A percentile compares a stretch with the other conserved stretches of the same genome.
Conservation (phyloP, 306 rosid genomes). For the Prunus dulcis region DNA sequence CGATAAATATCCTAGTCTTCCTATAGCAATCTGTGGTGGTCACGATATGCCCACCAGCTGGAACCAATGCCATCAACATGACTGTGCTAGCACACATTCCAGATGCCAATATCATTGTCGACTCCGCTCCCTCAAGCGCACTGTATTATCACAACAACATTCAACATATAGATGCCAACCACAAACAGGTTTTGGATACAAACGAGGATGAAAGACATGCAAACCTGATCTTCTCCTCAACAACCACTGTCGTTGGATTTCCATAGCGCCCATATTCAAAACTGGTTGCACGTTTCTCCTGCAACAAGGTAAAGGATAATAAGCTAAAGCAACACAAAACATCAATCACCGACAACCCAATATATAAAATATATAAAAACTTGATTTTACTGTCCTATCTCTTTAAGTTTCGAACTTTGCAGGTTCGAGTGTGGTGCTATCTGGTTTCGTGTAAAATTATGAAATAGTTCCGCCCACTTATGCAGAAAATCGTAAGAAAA, state of each 20-base stretch:
- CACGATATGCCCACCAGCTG: constrained; percentile 95
- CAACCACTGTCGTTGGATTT: constrained; percentile 84
- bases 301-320: constrained; percentile 10
- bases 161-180: constrained; percentile 3
- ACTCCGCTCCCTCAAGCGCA: constrained; percentile 94
- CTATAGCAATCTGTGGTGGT: constrained; percentile 95
- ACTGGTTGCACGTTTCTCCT: constrained; percentile 81
- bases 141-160: constrained; percentile 36
- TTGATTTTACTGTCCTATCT: not conserved
- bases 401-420: not conserved
- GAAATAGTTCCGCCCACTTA: not conserved
- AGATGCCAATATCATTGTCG: constrained; percentile 85
- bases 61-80: constrained; percentile 82
- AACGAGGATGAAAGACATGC: constrained; percentile 4
- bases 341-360: not conserved
- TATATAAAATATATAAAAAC: not conserved
- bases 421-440: too few species aligned
- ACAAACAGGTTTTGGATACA: not conserved
- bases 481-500: not conserved
- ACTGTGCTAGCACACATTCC: constrained; percentile 92
- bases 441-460: not conserved
- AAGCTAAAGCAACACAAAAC: not conserved
- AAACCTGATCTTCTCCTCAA: constrained; percentile 93
- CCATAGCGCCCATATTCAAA: constrained; percentile 97
- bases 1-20: constrained; percentile 89